Evolutionary conservation across 2,329 filamentous ascomycete species (phyloP).

Genomic region (Venturia asperata): DNA sequence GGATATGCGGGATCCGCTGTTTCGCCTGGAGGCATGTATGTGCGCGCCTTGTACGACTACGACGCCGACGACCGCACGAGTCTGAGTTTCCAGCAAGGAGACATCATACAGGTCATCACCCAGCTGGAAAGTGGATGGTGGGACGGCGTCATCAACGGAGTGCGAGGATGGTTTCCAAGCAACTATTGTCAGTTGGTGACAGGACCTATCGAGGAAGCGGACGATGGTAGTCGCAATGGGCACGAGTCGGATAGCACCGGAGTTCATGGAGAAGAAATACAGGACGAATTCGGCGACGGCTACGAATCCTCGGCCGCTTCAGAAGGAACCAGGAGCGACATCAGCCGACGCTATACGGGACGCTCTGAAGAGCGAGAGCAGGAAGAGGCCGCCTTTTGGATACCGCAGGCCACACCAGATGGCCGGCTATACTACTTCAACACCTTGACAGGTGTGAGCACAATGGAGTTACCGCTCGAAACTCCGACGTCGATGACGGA

Average conservation of each 20-base stretch:
- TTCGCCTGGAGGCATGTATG: constrained; percentile 62
- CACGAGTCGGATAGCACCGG: constrained; percentile 48
- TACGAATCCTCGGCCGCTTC: constrained; percentile 43
- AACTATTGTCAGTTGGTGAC: constrained; percentile 92
- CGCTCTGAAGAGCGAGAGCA: constrained; percentile 60
- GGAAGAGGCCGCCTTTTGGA: constrained; percentile 94
- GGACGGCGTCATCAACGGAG: constrained; percentile 96
- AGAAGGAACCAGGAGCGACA: constrained; percentile 8
- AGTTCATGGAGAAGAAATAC: constrained; percentile 49
- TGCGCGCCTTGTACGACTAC: constrained; percentile 95
- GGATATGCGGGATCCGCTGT: constrained; percentile 43
- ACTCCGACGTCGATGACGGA: constrained; percentile 75
- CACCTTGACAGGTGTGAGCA: constrained; percentile 90
- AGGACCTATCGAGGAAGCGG: constrained; percentile 63
- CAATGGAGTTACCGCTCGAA: constrained; percentile 89
- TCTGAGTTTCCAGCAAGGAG: constrained; percentile 91
- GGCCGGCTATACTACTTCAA: constrained; percentile 97
- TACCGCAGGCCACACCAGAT: constrained; percentile 91
- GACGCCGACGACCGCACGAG: constrained; percentile 95
- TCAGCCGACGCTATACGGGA: constrained; percentile 33
- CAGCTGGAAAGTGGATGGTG: constrained; percentile 98
- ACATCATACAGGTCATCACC: constrained; percentile 97
- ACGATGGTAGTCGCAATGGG: constrained; percentile 54
- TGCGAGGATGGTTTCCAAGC: constrained; percentile 97
- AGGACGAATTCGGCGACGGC: constrained; percentile 59